These are phyloP conservation scores for Cyberlindnera euphorbiiphila DNA, from an alignment of 805 yeast genomes.

Conservation along the genomic window DNA sequence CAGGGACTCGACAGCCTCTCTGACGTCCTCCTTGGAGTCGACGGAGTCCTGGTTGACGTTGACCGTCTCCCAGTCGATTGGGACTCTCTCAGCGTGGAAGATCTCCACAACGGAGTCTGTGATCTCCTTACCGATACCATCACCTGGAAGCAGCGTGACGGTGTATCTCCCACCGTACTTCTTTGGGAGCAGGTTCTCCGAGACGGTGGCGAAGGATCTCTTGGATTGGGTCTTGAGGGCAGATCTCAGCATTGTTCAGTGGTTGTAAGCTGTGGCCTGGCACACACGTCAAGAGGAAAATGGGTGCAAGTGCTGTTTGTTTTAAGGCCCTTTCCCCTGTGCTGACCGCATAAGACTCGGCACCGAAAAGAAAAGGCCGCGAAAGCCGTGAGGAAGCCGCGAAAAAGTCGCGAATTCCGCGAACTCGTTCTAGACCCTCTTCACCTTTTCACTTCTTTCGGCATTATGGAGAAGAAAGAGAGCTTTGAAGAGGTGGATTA, in stretches of 20 bases:
- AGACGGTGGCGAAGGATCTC: slow-evolving; percentile 50
- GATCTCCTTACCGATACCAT: slow-evolving; percentile 95
- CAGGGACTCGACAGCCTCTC: slow-evolving; percentile 83
- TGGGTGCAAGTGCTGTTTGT: neutral
- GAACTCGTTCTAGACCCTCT: neutral
- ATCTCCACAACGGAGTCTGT: slow-evolving; percentile 90
- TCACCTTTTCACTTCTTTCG: neutral
- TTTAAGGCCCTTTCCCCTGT: slow-evolving; percentile 1
- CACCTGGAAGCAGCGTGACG: slow-evolving; percentile 96
- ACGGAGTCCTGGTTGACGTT: slow-evolving; percentile 62
- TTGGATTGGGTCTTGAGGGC: slow-evolving; percentile 28
- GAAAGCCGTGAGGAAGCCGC: too few species aligned
- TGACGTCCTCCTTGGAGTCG: slow-evolving; percentile 55
- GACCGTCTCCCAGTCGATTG: slow-evolving; percentile 89
- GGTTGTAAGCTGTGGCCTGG: neutral
- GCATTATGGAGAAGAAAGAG: too few species aligned
- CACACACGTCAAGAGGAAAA: slow-evolving; percentile 1
- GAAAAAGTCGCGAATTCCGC: neutral
- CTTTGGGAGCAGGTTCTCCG: slow-evolving; percentile 71
- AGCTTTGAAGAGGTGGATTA: too few species aligned
- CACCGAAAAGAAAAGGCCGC: slow-evolving; percentile 13
- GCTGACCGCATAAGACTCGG: slow-evolving; percentile 7
- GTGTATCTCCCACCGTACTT: slow-evolving; percentile 93
- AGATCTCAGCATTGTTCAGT: slow-evolving; percentile 30
- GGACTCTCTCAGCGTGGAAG: slow-evolving; percentile 82